phyloP scores from a whole-genome alignment of 345 rosid genomes.

The Odontarrhena argentea region DNA sequence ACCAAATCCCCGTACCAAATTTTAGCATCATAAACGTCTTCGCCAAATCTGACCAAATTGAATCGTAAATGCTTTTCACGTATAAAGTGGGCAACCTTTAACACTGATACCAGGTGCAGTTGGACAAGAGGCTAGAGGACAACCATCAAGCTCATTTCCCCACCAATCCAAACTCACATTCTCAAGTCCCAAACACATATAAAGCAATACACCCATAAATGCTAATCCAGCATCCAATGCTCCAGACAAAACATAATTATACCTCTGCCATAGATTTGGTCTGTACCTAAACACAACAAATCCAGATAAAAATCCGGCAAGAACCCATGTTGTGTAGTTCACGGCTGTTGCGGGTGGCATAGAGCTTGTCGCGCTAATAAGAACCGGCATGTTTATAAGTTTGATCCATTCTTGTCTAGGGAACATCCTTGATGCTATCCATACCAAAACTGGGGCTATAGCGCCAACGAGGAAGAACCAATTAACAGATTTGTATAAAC shows the following conservation, averaged over 20 bases:
- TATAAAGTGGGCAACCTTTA: slow-evolving; percentile 81
- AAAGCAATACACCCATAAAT: slow-evolving; percentile 89
- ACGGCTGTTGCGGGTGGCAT: slow-evolving; percentile 99
- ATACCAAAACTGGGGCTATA: slow-evolving; percentile 73
- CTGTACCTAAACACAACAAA: slow-evolving; percentile 74
- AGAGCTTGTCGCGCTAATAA: slow-evolving; percentile 74
- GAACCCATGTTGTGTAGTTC: slow-evolving; percentile 89
- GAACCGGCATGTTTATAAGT: slow-evolving; percentile 89
- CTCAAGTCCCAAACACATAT: slow-evolving; percentile 81
- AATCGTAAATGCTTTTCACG: slow-evolving; percentile 27
- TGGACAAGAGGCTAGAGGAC: slow-evolving; percentile 84
- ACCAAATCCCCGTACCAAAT: slow-evolving; percentile 9
- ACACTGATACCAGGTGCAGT: slow-evolving; percentile 65
- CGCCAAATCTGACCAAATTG: background rate
- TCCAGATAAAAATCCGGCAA: slow-evolving; percentile 81
- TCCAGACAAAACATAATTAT: slow-evolving; percentile 94
- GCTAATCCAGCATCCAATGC: slow-evolving; percentile 93
- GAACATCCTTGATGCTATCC: slow-evolving; percentile 75
- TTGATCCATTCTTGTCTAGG: slow-evolving; percentile 82
- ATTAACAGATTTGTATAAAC: slow-evolving; percentile 68
- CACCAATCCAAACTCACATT: slow-evolving; percentile 76
- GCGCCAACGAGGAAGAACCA: slow-evolving; percentile 95
- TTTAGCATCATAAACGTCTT: slow-evolving; percentile 4
- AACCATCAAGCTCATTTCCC: slow-evolving; percentile 99
- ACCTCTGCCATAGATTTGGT: slow-evolving; percentile 79